Base-by-base conservation (phyloP, 192 early-diverging fungal genomes). In the Coemansia sp. region DNA sequence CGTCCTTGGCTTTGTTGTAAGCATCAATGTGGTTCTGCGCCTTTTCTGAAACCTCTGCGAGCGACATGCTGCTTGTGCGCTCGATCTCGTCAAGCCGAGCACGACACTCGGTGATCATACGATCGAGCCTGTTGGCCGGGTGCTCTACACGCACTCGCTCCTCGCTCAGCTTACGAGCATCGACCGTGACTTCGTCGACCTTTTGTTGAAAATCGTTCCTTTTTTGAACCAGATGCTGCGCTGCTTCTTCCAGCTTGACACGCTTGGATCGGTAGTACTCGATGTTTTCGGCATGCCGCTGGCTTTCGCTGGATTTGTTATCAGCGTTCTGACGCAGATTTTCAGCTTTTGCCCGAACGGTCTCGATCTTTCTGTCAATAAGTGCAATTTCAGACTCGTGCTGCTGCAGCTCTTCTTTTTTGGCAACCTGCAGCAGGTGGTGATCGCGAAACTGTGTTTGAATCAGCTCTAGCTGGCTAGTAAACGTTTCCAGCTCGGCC, bases 1-100 rank as follows among this genome's bases (percentile, higher is more conserved):
- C 81, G 0, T 58, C 64, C 48, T 83, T 86, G 45, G 88, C 89
- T 33, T 80, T 63, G 40, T 75, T 68, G 73, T 89, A 93, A 0
- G 77, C 76, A 11, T 56, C 70, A 28, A 84, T 73, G 50, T 84
- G 70, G 11, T 64, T 69, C 12, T 73, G 68, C 40, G 87, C 76
- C 64, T 89, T 84, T 5, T 80, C 62, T 22, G 87, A 83, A 28
- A 90, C 77, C 56, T 88, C 85, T 32, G 89, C 92, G 25, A 90
- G 36, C 38, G 78, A 76, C 59, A 74, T 77, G 18, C 87, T 88
- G 30, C 77, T 75, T 48, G 85, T 84, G n/a, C 71, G 67, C 77
- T 89, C 87, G 61, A 85, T 85, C 57, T 89, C 86, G 12, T 71
- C 60, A 20, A 89, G 71, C 25, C 84, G 76, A 0, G 64, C 75